These are phyloP conservation scores for Begonia fuchsioides DNA, from an alignment of 306 rosid species.

Conservation along the genomic window DNA sequence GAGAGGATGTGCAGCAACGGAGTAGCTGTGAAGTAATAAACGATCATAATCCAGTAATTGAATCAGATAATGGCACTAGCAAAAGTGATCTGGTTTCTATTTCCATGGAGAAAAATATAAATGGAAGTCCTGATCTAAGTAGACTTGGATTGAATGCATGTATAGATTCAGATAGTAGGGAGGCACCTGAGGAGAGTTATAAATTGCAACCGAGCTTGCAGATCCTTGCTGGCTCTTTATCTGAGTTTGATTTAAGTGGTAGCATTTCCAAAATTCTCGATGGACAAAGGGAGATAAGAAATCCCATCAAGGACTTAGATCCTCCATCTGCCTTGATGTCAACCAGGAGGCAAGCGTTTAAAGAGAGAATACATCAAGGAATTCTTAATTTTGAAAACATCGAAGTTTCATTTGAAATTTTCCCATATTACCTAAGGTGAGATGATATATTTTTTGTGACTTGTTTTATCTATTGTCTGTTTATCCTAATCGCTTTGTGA, in stretches of 20 bases:
- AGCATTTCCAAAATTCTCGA: constrained; percentile 55
- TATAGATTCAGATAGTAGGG: constrained; percentile 35
- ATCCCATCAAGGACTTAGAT: constrained; percentile 44
- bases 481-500: too few species aligned
- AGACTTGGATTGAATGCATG: constrained; percentile 27
- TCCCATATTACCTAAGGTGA: constrained; percentile 91
- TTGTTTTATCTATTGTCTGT: not conserved
- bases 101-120: constrained; percentile 31
- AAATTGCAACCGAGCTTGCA: constrained; percentile 45
- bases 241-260: constrained; percentile 46
- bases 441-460: constrained; percentile 4
- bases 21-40: constrained; percentile 29
- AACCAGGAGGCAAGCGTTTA: constrained; percentile 54
- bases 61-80: constrained; percentile 35
- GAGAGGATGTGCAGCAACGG: constrained; percentile 35
- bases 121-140: constrained; percentile 42
- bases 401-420: constrained; percentile 66
- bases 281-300: constrained; percentile 48
- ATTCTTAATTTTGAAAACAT: constrained; percentile 48
- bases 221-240: constrained; percentile 38
- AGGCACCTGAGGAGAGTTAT: constrained; percentile 27
- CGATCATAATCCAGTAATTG: constrained; percentile 32
- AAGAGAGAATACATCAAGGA: constrained; percentile 48
- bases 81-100: constrained; percentile 29
- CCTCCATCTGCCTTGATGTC: constrained; percentile 38